phyloP scores from a whole-genome alignment of 2,329 filamentous ascomycete species.

The Cladophialophora chaetospira region DNA sequence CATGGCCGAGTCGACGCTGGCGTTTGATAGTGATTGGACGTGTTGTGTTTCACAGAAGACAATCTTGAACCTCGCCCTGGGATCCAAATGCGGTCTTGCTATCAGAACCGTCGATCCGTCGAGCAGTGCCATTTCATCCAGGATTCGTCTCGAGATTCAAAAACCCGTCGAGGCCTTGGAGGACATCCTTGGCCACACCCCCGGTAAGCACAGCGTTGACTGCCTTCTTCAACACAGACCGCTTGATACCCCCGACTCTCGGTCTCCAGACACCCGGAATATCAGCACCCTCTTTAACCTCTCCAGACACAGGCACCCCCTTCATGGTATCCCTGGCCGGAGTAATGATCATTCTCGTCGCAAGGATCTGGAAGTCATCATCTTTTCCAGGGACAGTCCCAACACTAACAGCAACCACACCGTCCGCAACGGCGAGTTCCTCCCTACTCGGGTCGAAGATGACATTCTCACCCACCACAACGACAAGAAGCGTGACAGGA shows the following conservation, averaged over 20 bases:
- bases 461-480: slow-evolving; percentile 81
- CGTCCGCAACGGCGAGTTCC: slow-evolving; percentile 90
- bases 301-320: slow-evolving; percentile 57
- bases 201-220: slow-evolving; percentile 74
- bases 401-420: slow-evolving; percentile 82
- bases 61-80: no score
- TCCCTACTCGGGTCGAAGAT: slow-evolving; percentile 92
- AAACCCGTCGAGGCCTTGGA: slow-evolving; percentile 77
- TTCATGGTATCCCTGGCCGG: slow-evolving; percentile 72
- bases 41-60: no score
- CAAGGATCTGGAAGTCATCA: slow-evolving; percentile 59
- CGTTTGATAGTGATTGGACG: no score
- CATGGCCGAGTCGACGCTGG: no score
- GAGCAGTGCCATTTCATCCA: no score
- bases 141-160: slow-evolving; percentile 13
- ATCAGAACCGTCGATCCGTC: no score
- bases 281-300: slow-evolving; percentile 59
- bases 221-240: slow-evolving; percentile 70
- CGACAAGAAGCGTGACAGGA: slow-evolving; percentile 86
- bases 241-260: slow-evolving; percentile 78
- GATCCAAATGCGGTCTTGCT: no score
- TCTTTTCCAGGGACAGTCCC: slow-evolving; percentile 41
- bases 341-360: slow-evolving; percentile 73
- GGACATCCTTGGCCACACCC: slow-evolving; percentile 82
- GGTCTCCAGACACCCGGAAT: slow-evolving; percentile 77